A percentile compares a stretch with the other conserved stretches of the same genome.
Conservation (phyloP, 345 rosid species). For the Eucalyptus albens region DNA sequence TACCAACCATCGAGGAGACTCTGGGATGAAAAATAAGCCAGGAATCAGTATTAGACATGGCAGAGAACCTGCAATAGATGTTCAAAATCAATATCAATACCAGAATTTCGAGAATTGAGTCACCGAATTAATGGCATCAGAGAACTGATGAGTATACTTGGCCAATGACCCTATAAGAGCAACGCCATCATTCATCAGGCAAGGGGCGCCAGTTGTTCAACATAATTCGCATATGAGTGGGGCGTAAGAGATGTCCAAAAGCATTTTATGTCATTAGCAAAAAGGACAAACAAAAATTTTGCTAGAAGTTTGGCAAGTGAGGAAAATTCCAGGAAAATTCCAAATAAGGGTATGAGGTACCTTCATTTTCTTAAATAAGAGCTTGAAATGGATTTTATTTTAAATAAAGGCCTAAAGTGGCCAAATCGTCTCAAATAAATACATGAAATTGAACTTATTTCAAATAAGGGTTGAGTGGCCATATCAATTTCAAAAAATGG, state of each 20-base stretch:
- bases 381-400: too few species aligned
- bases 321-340: too few species aligned
- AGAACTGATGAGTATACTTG: not conserved
- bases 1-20: conserved; percentile 87
- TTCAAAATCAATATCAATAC: not conserved
- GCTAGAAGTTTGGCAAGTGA: not conserved
- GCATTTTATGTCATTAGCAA: not conserved
- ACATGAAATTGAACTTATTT: too few species aligned
- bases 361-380: too few species aligned
- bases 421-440: too few species aligned
- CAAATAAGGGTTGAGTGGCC: too few species aligned
- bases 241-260: not conserved
- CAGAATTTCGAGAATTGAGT: not conserved
- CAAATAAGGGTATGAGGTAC: too few species aligned
- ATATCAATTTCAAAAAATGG: too few species aligned
- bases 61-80: conserved; percentile 38
- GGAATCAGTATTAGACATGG: conserved; percentile 61
- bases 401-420: too few species aligned
- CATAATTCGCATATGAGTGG: not conserved
- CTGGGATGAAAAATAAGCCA: conserved; percentile 68
- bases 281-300: not conserved
- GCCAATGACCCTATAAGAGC: not conserved
- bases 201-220: not conserved
- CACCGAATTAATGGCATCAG: not conserved
- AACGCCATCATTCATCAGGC: not conserved